Percentiles rank a stretch among this genome's conserved stretches.
phyloP scores from a whole-genome alignment of 371 early-diverging fungal species.

The Blakeslea trispora region DNA sequence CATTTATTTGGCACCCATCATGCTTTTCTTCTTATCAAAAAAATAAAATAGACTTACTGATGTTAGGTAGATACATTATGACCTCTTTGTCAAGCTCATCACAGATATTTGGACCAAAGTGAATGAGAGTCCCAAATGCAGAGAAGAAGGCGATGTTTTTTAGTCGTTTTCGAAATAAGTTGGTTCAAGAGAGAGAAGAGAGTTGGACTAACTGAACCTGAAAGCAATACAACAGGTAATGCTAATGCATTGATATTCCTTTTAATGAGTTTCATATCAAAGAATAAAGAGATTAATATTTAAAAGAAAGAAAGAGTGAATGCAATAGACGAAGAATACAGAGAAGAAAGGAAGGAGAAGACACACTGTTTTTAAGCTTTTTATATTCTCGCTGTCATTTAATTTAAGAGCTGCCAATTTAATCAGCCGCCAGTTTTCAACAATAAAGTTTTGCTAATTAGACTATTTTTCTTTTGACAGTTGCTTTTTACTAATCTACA shows the following conservation, averaged over 20 bases:
- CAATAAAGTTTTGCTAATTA: no score
- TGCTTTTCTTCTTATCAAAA: not conserved
- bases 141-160: constrained; percentile 4
- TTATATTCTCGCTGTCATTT: no score
- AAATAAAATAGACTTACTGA: constrained; percentile 7
- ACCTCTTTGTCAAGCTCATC: constrained; percentile 8
- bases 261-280: not conserved
- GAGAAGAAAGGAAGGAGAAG: no score
- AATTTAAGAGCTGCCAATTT: no score
- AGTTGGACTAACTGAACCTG: not conserved
- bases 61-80: constrained; percentile 3
- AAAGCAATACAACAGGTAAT: not conserved
- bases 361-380: no score
- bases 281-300: not conserved
- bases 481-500: no score
- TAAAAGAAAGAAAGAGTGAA: no score
- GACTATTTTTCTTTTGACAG: no score
- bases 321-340: no score
- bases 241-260: not conserved
- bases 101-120: constrained; percentile 1
- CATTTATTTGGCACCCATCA: not conserved
- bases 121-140: constrained; percentile 3
- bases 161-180: not conserved
- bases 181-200: not conserved
- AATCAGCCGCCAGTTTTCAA: no score